phyloP scores from a whole-genome alignment of 31 red algal genomes.

The Endocladia muricata region DNA sequence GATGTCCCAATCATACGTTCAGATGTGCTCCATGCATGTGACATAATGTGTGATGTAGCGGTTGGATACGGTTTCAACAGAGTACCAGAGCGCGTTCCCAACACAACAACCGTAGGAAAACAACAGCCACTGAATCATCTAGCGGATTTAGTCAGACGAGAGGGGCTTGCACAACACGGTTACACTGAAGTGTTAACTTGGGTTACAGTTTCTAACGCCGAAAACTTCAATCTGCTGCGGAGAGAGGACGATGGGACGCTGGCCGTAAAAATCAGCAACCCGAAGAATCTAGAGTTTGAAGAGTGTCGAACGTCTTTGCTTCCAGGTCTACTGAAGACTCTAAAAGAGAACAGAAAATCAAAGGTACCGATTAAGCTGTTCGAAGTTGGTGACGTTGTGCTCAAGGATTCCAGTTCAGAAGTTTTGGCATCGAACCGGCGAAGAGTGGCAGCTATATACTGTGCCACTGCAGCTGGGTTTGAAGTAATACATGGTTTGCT shows the following conservation, averaged over 20 bases:
- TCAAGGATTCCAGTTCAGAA: slow-evolving; percentile 58
- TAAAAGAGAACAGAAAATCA: slow-evolving; percentile 89
- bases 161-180: slow-evolving; percentile 88
- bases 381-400: slow-evolving; percentile 91
- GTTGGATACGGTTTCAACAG: slow-evolving; percentile 91
- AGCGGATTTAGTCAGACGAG: slow-evolving; percentile 81
- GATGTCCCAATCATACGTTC: slow-evolving; percentile 80
- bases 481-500: slow-evolving; percentile 92
- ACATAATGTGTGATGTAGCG: slow-evolving; percentile 95
- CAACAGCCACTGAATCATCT: slow-evolving; percentile 85
- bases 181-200: slow-evolving; percentile 98
- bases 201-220: slow-evolving; percentile 93
- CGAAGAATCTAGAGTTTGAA: slow-evolving; percentile 94
- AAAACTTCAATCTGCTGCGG: slow-evolving; percentile 82
- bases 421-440: slow-evolving; percentile 78
- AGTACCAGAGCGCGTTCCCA: slow-evolving; percentile 70
- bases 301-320: slow-evolving; percentile 82
- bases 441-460: slow-evolving; percentile 84
- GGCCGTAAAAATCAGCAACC: slow-evolving; percentile 94
- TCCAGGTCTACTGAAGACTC: slow-evolving; percentile 93
- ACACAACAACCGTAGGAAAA: slow-evolving; percentile 71
- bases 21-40: slow-evolving; percentile 94
- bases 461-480: slow-evolving; percentile 80
- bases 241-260: slow-evolving; percentile 59
- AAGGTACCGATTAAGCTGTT: slow-evolving; percentile 93